Conservation (phyloP, 768 basidiomycete species). For the Leccinum rimulosum region DNA sequence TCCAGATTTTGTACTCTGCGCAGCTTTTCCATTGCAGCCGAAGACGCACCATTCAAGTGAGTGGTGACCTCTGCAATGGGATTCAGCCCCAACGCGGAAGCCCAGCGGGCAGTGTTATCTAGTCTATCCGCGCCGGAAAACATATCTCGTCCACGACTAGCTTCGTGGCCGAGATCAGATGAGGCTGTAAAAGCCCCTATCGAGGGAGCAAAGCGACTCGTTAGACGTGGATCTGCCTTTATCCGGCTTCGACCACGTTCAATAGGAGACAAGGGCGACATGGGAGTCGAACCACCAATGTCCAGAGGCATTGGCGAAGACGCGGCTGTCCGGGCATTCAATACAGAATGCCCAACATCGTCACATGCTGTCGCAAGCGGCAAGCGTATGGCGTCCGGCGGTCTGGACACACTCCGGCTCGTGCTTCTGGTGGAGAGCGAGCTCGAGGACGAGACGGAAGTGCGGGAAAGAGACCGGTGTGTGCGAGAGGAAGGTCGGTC, state of each 20-base stretch:
- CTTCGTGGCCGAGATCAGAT: constrained; percentile 24
- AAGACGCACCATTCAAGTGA: constrained; percentile 12
- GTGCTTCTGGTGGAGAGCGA: constrained; percentile 38
- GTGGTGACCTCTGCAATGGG: constrained; percentile 23
- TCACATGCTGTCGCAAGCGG: constrained; percentile 27
- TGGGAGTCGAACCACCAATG: constrained; percentile 22
- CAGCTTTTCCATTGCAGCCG: constrained; percentile 20
- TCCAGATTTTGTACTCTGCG: constrained; percentile 19
- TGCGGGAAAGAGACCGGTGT: constrained; percentile 50
- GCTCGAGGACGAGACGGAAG: constrained; percentile 40
- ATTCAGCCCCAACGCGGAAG: constrained; percentile 21
- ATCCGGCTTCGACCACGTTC: constrained; percentile 30
- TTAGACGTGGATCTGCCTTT: constrained; percentile 14
- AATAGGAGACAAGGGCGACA: constrained; percentile 21
- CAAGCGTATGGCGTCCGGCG: constrained; percentile 25
- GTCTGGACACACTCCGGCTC: constrained; percentile 43
- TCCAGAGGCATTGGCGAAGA: constrained; percentile 27
- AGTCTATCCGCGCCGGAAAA: constrained; percentile 22
- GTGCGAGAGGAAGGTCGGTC: constrained; percentile 28
- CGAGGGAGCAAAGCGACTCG: constrained; percentile 22
- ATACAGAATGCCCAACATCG: constrained; percentile 21
- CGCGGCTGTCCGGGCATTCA: constrained; percentile 14
- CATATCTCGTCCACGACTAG: constrained; percentile 18
- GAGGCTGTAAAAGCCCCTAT: constrained; percentile 22
- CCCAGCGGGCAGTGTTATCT: constrained; percentile 30